phyloP scores from a whole-genome alignment of 805 yeast genomes.

The Candida easanensis region DNA sequence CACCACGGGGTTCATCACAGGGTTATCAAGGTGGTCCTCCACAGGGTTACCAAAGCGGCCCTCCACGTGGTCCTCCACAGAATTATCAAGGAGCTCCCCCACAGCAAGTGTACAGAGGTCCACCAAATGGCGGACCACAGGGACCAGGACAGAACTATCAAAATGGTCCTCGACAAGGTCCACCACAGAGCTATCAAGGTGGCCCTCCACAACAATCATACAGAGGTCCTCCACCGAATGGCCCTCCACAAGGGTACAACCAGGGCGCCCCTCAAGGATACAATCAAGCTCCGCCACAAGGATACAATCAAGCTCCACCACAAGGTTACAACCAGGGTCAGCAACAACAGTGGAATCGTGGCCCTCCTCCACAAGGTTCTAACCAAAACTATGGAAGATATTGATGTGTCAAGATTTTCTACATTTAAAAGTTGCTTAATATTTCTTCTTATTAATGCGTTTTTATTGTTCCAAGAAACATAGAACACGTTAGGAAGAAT shows the following conservation, averaged over 20 bases:
- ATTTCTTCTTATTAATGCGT: too few relatives aligned
- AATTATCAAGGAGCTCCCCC: not conserved
- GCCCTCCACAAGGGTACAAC: not conserved
- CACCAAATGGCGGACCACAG: not conserved
- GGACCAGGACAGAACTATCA: too few relatives aligned
- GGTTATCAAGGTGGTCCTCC: not conserved
- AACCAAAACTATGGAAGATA: not conserved
- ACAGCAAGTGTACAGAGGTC: not conserved
- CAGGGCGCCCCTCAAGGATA: not conserved
- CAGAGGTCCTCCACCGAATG: not conserved
- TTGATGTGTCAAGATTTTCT: too few relatives aligned
- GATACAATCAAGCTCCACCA: not conserved
- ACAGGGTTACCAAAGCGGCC: conserved; percentile 4
- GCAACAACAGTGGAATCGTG: not conserved
- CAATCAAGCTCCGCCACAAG: not conserved
- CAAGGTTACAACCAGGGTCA: not conserved
- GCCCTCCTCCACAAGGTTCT: not conserved
- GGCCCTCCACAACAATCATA: too few relatives aligned
- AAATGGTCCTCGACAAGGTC: not conserved
- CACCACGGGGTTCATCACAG: conserved; percentile 1
- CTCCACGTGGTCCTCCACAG: conserved; percentile 3
- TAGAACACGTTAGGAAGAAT: too few relatives aligned
- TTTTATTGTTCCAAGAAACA: too few relatives aligned
- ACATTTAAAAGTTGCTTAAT: too few relatives aligned
- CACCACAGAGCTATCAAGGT: conserved; percentile 1